phyloP scores from a whole-genome alignment of 2,329 filamentous ascomycete genomes.

The Stachybotrys chartarum region DNA sequence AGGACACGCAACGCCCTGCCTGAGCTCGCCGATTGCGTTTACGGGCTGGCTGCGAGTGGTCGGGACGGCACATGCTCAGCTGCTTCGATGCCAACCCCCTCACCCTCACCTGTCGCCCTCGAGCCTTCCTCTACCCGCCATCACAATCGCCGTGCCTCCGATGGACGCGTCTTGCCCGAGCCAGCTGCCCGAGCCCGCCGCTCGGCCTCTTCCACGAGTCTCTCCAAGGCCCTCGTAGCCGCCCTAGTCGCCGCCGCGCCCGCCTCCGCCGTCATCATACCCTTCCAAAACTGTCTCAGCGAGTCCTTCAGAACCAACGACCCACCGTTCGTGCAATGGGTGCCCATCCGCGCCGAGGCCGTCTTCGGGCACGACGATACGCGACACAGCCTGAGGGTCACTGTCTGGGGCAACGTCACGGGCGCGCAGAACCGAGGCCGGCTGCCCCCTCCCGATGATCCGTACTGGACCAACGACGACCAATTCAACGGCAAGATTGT shows the following conservation, averaged over 20 bases:
- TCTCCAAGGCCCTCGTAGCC: constrained; percentile 30
- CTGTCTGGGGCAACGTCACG: constrained; percentile 85
- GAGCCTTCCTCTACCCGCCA: no score
- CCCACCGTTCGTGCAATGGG: constrained; percentile 67
- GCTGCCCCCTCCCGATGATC: constrained; percentile 53
- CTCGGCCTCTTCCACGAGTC: constrained; percentile 6
- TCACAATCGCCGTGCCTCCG: no score
- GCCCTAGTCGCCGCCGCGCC: constrained; percentile 31
- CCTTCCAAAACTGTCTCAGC: constrained; percentile 78
- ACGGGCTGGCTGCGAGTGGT: no score
- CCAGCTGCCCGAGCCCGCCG: constrained; percentile 8
- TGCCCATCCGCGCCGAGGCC: constrained; percentile 68
- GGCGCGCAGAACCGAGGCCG: constrained; percentile 53
- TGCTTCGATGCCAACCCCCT: no score
- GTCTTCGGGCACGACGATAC: constrained; percentile 57
- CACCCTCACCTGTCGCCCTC: no score
- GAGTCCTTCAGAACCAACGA: constrained; percentile 48
- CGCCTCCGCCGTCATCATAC: constrained; percentile 57
- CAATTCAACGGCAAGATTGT: constrained; percentile 70
- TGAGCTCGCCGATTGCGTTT: no score
- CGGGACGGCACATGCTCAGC: no score
- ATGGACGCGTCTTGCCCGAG: background rate
- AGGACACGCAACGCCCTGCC: no score
- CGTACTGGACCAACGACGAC: constrained; percentile 55
- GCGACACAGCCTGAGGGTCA: constrained; percentile 64